Evolutionary conservation across 805 yeast species (phyloP), one percentile per base, ranked within the genome.

Genomic region (Candida patagonica): DNA sequence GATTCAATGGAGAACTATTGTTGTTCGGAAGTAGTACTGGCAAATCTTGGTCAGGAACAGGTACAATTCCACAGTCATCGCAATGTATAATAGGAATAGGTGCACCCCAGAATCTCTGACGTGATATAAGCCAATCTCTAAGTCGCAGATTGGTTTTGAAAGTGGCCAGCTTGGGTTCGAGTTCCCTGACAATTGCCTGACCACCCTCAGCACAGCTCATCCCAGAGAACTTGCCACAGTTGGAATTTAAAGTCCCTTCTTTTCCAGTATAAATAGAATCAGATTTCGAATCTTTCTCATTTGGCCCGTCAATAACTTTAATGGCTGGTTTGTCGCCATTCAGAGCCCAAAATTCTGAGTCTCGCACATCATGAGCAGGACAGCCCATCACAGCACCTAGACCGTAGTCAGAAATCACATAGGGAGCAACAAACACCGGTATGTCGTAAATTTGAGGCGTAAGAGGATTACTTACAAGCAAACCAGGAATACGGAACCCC

Each of bases 21-120:
- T 60, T 46, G 9, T 70, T 69, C 0, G 97, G 97, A 26, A 92
- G 70, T 26, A 66, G 33, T 0, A 92, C 95, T 0, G 98, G 98
- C 13, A 92, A 66, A 21, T 88, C 79, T 2, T 73, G 64, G 30
- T 83, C 94, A 0, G 96, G 96, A 15, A 92, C 97, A 0, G 97
- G 83, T 1, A 89, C 96, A 0, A 79, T 63, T 1, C 98, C 98
- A 67, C 98, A 92, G 2, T 59, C 47, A 5, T 69, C 71, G 63
- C 98, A 92, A 54, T 92, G 92, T 21, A 92, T 70, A 15, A 92
- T 86, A 4, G 98, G 98, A 40, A 92, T 92, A 2, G 98, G 98
- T 0, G 96, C 92, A 20, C 98, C 98, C 98, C 98, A 92, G 60
- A 82, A 89, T 44, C 98, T 66, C 60, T 92, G 98, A 55, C 98